Conservation (phyloP, 345 rosid genomes). For the Trapa bicornis region DNA sequence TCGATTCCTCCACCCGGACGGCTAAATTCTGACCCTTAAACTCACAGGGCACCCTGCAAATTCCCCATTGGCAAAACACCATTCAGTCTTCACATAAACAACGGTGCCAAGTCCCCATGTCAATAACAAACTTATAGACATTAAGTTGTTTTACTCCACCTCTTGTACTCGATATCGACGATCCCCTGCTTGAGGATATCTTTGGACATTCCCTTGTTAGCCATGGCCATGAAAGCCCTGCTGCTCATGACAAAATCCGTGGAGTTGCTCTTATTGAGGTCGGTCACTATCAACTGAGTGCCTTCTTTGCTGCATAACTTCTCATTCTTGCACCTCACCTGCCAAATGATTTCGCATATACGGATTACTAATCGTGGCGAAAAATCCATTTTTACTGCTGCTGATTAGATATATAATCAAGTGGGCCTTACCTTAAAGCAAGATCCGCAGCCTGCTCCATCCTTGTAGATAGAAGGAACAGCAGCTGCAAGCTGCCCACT, state of each 20-base stretch:
- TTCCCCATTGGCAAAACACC: not conserved
- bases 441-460: slow-evolving; percentile 83
- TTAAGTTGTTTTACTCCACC: slow-evolving; percentile 17
- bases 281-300: slow-evolving; percentile 53
- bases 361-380: not conserved
- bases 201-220: slow-evolving; percentile 37
- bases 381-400: no score
- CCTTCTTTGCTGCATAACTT: slow-evolving; percentile 50
- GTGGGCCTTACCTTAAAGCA: slow-evolving; percentile 51
- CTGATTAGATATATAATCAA: no score
- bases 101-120: no score
- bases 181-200: slow-evolving; percentile 46
- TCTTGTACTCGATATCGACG: slow-evolving; percentile 67
- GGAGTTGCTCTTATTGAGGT: slow-evolving; percentile 47
- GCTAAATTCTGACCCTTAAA: slow-evolving; percentile 54
- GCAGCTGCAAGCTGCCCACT: slow-evolving; percentile 20
- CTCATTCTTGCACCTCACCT: slow-evolving; percentile 71
- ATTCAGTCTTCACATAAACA: not conserved
- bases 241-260: slow-evolving; percentile 80
- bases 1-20: slow-evolving; percentile 85
- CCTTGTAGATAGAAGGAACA: slow-evolving; percentile 46
- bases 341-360: slow-evolving; percentile 5
- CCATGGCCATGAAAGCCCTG: slow-evolving; percentile 78
- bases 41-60: slow-evolving; percentile 68
- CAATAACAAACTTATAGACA: no score